Conservation (phyloP, 306 rosid genomes). For the Vigna mungo region DNA sequence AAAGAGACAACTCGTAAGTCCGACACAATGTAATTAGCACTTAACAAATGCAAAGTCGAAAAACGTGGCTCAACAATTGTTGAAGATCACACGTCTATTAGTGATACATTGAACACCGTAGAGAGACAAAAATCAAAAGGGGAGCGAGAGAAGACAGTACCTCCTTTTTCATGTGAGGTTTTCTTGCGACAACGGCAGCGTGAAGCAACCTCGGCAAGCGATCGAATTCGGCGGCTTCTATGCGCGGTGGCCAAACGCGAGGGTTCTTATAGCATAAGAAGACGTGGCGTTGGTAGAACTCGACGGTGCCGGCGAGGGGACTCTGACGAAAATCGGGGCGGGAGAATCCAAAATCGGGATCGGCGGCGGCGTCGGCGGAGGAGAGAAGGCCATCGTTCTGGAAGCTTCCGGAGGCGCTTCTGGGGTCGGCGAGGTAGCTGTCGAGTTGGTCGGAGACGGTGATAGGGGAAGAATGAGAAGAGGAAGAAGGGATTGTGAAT, state of each 20-base stretch:
- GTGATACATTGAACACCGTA: neutral
- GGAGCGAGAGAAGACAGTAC: conserved; percentile 36
- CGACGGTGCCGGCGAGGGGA: conserved; percentile 81
- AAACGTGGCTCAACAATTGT: neutral
- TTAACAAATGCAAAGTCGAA: neutral
- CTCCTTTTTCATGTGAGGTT: conserved; percentile 75
- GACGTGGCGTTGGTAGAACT: conserved; percentile 75
- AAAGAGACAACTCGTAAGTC: conserved; percentile 16
- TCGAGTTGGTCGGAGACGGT: conserved; percentile 79
- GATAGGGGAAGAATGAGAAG: conserved; percentile 77
- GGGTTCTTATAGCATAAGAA: conserved; percentile 93
- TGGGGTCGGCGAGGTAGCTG: conserved; percentile 76
- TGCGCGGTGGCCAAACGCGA: conserved; percentile 83
- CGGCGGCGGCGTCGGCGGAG: conserved; percentile 38
- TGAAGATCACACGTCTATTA: neutral
- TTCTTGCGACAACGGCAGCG: conserved; percentile 79
- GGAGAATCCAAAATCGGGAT: conserved; percentile 76
- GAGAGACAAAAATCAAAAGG: neutral
- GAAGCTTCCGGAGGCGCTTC: conserved; percentile 87
- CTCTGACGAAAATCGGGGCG: conserved; percentile 69
- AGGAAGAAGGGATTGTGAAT: conserved; percentile 70
- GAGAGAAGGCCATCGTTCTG: conserved; percentile 74
- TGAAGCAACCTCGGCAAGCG: conserved; percentile 90
- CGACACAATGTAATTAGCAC: conserved; percentile 2
- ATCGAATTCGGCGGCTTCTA: conserved; percentile 97